Percentiles rank a stretch among this genome's conserved stretches.
phyloP scores from a whole-genome alignment of 208 protist species.

The Trypanosoma boissoni region DNA sequence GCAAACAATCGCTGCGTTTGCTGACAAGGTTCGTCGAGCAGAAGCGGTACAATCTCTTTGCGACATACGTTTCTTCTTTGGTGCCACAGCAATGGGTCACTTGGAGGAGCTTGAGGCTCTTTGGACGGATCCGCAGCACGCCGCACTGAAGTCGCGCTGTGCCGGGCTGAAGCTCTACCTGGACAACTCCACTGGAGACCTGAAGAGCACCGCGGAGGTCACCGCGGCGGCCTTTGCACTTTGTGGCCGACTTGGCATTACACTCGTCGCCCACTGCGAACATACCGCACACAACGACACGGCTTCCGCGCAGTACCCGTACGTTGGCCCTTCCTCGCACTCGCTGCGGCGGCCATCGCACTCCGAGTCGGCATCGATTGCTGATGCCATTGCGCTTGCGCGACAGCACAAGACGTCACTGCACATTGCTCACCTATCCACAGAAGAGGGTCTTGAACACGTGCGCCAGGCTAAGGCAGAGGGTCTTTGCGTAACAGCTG shows the following conservation, averaged over 20 bases:
- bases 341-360: slow-evolving; percentile 72
- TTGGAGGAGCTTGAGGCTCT: slow-evolving; percentile 65
- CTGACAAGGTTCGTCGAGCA: slow-evolving; percentile 66
- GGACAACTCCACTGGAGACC: slow-evolving; percentile 84
- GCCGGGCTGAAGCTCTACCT: slow-evolving; percentile 87
- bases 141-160: slow-evolving; percentile 51
- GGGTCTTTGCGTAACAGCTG: slow-evolving; percentile 77
- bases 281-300: slow-evolving; percentile 72
- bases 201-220: slow-evolving; percentile 62
- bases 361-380: slow-evolving; percentile 64
- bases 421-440: slow-evolving; percentile 91
- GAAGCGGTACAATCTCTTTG: slow-evolving; percentile 19
- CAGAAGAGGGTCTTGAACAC: slow-evolving; percentile 71
- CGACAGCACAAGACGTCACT: slow-evolving; percentile 57
- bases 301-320: slow-evolving; percentile 52
- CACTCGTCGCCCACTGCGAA: slow-evolving; percentile 89
- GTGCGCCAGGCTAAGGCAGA: slow-evolving; percentile 66
- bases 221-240: slow-evolving; percentile 65
- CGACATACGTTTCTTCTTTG: slow-evolving; percentile 81
- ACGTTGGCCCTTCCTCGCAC: slow-evolving; percentile 61
- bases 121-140: slow-evolving; percentile 57
- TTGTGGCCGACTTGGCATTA: slow-evolving; percentile 64
- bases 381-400: slow-evolving; percentile 66
- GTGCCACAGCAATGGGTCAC: slow-evolving; percentile 63
- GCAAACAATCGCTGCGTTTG: slow-evolving; percentile 59